These are phyloP conservation scores for Metarhizium anisopliae DNA, from an alignment of 2,329 filamentous ascomycete species.

Conservation along the genomic window DNA sequence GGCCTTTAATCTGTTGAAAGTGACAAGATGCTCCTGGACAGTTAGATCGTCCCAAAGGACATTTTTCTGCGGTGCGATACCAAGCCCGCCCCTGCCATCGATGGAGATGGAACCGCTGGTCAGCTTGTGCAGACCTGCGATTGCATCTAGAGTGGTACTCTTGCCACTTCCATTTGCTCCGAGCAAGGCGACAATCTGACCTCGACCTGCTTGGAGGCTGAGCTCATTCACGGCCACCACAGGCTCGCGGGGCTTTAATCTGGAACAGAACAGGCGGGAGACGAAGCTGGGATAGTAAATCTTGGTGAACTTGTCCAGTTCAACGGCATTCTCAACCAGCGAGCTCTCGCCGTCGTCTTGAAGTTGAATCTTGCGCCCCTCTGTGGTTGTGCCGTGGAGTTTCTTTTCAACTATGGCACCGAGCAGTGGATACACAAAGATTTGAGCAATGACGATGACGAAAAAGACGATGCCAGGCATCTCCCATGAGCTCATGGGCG, in stretches of 20 bases:
- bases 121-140: slow-evolving; percentile 71
- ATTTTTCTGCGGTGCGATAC: slow-evolving; percentile 87
- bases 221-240: slow-evolving; percentile 74
- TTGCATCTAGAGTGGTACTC: slow-evolving; percentile 79
- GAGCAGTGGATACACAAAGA: slow-evolving; percentile 65
- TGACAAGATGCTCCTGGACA: slow-evolving; percentile 72
- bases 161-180: slow-evolving; percentile 90
- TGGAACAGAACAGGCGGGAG: slow-evolving; percentile 36
- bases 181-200: slow-evolving; percentile 77
- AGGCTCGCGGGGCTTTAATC: slow-evolving; percentile 37
- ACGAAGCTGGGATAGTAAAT: slow-evolving; percentile 61
- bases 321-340: slow-evolving; percentile 47
- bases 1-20: slow-evolving; percentile 78
- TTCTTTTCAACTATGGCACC: slow-evolving; percentile 65
- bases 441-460: slow-evolving; percentile 70
- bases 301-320: slow-evolving; percentile 67
- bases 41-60: slow-evolving; percentile 87
- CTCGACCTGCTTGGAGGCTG: slow-evolving; percentile 60
- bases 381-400: slow-evolving; percentile 66
- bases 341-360: slow-evolving; percentile 14
- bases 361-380: slow-evolving; percentile 44
- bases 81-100: slow-evolving; percentile 69
- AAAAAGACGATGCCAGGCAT: slow-evolving; percentile 69
- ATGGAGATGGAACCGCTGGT: slow-evolving; percentile 71
- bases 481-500: slow-evolving; percentile 58